These are phyloP conservation scores for Vigna trinervia DNA, from an alignment of 306 rosid genomes.

Conservation along the genomic window DNA sequence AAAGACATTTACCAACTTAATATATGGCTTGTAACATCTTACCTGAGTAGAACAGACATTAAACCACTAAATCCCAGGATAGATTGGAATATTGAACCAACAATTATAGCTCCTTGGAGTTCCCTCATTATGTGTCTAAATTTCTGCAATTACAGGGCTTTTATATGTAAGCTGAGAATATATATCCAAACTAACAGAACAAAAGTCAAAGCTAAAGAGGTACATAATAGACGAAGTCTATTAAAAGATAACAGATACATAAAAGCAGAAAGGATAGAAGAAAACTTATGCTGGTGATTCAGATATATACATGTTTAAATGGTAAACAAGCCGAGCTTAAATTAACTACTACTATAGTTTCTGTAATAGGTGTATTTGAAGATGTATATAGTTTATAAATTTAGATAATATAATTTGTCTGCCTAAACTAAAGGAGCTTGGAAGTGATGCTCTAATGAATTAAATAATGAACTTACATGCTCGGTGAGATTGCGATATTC, in stretches of 20 bases:
- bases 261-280: slow-evolving; percentile 14
- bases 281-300: slow-evolving; percentile 4
- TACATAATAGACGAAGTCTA: not conserved
- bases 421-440: slow-evolving; percentile 39
- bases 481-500: slow-evolving; percentile 88
- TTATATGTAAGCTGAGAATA: slow-evolving; percentile 35
- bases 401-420: slow-evolving; percentile 18
- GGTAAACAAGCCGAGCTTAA: not conserved
- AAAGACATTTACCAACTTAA: slow-evolving; percentile 20
- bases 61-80: slow-evolving; percentile 87
- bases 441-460: slow-evolving; percentile 8
- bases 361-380: slow-evolving; percentile 31
- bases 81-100: slow-evolving; percentile 88
- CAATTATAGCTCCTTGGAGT: slow-evolving; percentile 94
- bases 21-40: slow-evolving; percentile 37
- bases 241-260: slow-evolving; percentile 20
- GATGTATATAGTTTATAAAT: slow-evolving; percentile 28
- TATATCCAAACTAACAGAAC: slow-evolving; percentile 26
- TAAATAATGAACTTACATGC: slow-evolving; percentile 75
- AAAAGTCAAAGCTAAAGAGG: slow-evolving; percentile 16
- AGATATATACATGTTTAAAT: not conserved
- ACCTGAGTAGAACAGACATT: slow-evolving; percentile 89
- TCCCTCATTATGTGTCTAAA: slow-evolving; percentile 97
- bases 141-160: slow-evolving; percentile 64
- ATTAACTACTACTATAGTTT: slow-evolving; percentile 32